Base-by-base conservation (phyloP, 495 filamentous ascomycete genomes). In the Neurospora pannonica region DNA sequence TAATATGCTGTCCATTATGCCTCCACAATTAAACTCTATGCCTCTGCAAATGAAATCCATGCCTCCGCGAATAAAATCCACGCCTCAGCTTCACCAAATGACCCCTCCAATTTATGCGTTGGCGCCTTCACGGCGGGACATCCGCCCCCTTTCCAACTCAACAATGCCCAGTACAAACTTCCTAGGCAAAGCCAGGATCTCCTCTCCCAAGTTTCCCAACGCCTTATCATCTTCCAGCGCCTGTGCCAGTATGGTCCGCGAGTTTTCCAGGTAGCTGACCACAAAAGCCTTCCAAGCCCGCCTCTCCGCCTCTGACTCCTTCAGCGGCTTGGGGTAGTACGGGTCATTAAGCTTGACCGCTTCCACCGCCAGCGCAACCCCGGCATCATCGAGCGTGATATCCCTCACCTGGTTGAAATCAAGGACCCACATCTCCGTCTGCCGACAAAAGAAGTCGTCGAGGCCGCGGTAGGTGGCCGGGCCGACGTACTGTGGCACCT, bases 381-480 rank as follows among this genome's bases (percentile, higher is more conserved):
- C 78, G 19, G 38, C 72, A 38, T 77, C 70, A 40, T 81, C 74
- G 70, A 80, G 67, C 0, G 74, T 79, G 4, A 81, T 77, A 1
- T 5, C n/a, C 38, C 72, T 69, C 34, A 80, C 79, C 34, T 79
- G 78, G 67, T 80, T 80, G 43, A 80, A 81, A 19, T 81, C 79
- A 0, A 81, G 71, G 8, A 81, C 10, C 71, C 73, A 81, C 10
- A 81, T 73, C 74, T 77, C 75, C 0, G 74, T 77, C 4, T 24
- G 70, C 5, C 76, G 70, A 6, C 38, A 24, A 31, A 74, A 77
- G 38, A 78, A 77, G 42, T 78, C 74, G 3, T 76, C 71, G 15
- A 38, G 31, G 1, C 46, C 1, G 9, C 36, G 7, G 28, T 62
- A 34, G 21, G 10, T 60, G 0, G 48, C 2, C 0, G 46, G 48